Evolutionary conservation across 805 yeast species (phyloP), one percentile per base, ranked within the genome.

Genomic region (Wickerhamiella musiphila): DNA sequence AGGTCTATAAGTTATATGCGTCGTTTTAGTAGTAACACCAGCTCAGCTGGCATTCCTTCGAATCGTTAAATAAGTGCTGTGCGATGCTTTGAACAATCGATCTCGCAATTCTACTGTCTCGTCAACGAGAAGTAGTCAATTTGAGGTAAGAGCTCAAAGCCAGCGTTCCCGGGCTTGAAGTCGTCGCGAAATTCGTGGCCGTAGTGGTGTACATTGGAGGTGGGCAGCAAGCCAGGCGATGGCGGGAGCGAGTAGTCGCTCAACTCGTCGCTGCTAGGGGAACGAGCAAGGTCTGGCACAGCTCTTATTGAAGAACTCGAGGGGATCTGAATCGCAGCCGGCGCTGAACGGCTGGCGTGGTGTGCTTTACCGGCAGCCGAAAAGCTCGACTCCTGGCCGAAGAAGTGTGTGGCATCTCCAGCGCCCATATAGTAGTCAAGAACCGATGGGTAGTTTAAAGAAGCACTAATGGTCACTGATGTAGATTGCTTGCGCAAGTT

Each of bases 371-470:
- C n/a, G n/a, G n/a, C n/a, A n/a, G n/a, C n/a, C n/a, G n/a, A n/a
- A n/a, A n/a, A n/a, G n/a, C n/a, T n/a, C n/a, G n/a, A n/a, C n/a
- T n/a, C n/a, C n/a, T n/a, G n/a, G n/a, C n/a, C n/a, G n/a, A n/a
- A n/a, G n/a, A n/a, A n/a, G n/a, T n/a, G n/a, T n/a, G n/a, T n/a
- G n/a, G n/a, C n/a, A n/a, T n/a, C n/a, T n/a, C n/a, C n/a, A 6
- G 26, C 18, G 11, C 26, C 26, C 26, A 24, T 36, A 24, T 33
- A 34, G 22, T 34, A 34, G 32, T 31, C 35, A 12, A 36, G 35
- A 12, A 36, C 40, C 11, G 37, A 33, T 6, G 37, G 40, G 28
- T 36, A 28, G 11, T 15, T 13, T 6, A 28, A 23, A 13, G 23
- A 17, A 5, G 30, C 10, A 6, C 22, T 17, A 18, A 28, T 28